Evolutionary conservation across 805 yeast genomes (phyloP), one percentile per base, ranked within the genome.

Genomic region (Kluyveromyces aestuarii): DNA sequence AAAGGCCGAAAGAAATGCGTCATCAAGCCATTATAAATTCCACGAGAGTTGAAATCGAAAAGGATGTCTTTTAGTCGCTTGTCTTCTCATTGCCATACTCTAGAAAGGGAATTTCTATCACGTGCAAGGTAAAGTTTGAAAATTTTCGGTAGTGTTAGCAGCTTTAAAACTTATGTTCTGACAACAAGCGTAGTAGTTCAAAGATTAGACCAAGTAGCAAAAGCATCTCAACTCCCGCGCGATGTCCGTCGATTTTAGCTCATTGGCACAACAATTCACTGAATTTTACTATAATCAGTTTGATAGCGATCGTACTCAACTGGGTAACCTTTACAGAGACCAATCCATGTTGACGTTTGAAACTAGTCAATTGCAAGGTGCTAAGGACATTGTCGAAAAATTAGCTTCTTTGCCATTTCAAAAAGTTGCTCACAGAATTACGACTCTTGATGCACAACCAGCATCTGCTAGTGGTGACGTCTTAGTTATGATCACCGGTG

Each of bases 291-390:
- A 91, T 80, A 85, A 87, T 68, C 96, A 87, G 71, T 91, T 91
- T 64, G 97, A 90, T 72, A 69, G 82, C 61, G 96, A 91, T 72
- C 87, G 98, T 76, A 69, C 88, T 51, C 93, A 86, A 69, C 80
- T 91, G 67, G 96, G 95, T 58, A 84, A 87, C 74, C 79, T 91
- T 62, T 91, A 91, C 82, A 86, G 99, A 68, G 96, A 88, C 53
- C 90, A 87, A 67, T 89, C 97, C 27, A 93, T 93, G 99, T 76
- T 93, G 71, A 93, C 99, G 44, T 93, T 93, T 62, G 99, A 93
- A 73, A 82, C 90, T 48, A 75, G 89, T 51, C 97, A 91, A 75
- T 76, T 86, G 56, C 99, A 91, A 74, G 99, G 99, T 58, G 87
- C 95, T 50, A 82, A 84, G 73, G 84, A 75, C 61, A 93, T 93